Percentiles rank a stretch among this genome's conserved stretches.
These are phyloP conservation scores for Canavalia gladiata DNA, from an alignment of 306 rosid genomes.

Conservation along the genomic window DNA sequence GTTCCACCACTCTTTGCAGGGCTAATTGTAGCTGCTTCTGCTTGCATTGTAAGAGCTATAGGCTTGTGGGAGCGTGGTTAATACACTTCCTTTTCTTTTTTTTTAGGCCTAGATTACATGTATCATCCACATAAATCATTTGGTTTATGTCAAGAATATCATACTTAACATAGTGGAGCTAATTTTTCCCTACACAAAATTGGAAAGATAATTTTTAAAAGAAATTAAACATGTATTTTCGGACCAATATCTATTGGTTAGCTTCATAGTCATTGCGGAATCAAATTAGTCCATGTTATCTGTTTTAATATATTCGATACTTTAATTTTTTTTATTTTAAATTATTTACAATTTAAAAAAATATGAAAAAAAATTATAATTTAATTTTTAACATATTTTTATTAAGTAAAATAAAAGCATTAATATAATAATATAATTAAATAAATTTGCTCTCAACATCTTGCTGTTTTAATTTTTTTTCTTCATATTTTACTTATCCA, in stretches of 20 bases:
- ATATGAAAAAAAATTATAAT: not conserved
- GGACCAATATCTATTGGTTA: no score
- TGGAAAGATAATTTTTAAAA: no score
- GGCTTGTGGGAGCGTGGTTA: constrained; percentile 67
- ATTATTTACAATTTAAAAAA: not conserved
- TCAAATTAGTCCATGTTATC: not conserved
- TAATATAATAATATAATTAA: not conserved
- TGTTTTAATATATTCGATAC: not conserved
- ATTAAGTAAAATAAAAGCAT: not conserved
- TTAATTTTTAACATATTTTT: not conserved
- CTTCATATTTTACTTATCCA: not conserved
- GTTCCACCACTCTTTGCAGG: constrained; percentile 82
- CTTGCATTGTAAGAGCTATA: constrained; percentile 62
- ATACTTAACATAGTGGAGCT: no score
- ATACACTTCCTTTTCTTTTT: no score
- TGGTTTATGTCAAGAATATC: no score
- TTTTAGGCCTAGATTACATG: no score
- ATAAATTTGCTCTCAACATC: not conserved
- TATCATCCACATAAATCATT: no score
- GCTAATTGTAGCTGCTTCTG: constrained; percentile 67
- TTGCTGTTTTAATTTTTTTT: not conserved
- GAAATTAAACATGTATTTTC: no score
- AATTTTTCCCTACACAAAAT: no score
- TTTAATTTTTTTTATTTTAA: not conserved
- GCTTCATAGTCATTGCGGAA: not conserved